Evolutionary conservation across 768 basidiomycete species (phyloP).

Genomic region (Serpula lacrymans): DNA sequence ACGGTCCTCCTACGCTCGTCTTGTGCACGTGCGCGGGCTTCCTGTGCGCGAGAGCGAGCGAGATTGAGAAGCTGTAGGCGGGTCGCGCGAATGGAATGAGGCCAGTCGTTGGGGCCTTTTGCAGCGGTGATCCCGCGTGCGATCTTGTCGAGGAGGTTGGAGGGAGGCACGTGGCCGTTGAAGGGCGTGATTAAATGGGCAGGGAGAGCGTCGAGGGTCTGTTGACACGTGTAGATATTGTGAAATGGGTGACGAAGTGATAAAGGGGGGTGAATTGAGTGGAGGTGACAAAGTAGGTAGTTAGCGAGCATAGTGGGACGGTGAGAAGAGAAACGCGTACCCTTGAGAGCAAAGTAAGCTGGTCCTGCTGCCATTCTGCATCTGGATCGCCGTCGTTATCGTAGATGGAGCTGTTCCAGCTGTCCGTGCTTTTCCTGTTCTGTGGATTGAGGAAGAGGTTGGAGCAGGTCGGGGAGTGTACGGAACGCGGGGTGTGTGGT

Average conservation of each 20-base stretch:
- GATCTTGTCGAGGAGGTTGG: slow-evolving; percentile 84
- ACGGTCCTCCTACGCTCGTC: slow-evolving; percentile 34
- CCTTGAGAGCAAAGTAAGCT: slow-evolving; percentile 61
- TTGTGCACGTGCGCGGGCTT: slow-evolving; percentile 32
- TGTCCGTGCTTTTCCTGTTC: slow-evolving; percentile 68
- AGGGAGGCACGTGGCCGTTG: slow-evolving; percentile 78
- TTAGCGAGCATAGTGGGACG: neutral
- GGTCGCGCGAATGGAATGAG: slow-evolving; percentile 77
- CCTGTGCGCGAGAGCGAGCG: slow-evolving; percentile 62
- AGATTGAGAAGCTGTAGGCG: slow-evolving; percentile 80
- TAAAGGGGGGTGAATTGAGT: no score
- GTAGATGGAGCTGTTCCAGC: slow-evolving; percentile 79
- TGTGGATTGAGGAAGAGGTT: slow-evolving; percentile 47
- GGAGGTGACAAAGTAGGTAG: slow-evolving; percentile 8
- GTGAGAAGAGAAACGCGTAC: slow-evolving; percentile 38
- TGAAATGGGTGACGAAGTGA: slow-evolving; percentile 7
- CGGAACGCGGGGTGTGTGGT: slow-evolving; percentile 59
- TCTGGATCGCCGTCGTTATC: slow-evolving; percentile 61
- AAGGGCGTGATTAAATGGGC: slow-evolving; percentile 84
- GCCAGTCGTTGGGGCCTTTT: slow-evolving; percentile 78
- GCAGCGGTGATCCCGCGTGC: slow-evolving; percentile 72
- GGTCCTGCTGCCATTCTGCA: slow-evolving; percentile 73
- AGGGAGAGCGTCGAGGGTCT: slow-evolving; percentile 84
- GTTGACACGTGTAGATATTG: slow-evolving; percentile 7
- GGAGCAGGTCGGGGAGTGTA: slow-evolving; percentile 51